Conservation (phyloP, 2,329 filamentous ascomycete species). For the Arthrobotrys iridis region DNA sequence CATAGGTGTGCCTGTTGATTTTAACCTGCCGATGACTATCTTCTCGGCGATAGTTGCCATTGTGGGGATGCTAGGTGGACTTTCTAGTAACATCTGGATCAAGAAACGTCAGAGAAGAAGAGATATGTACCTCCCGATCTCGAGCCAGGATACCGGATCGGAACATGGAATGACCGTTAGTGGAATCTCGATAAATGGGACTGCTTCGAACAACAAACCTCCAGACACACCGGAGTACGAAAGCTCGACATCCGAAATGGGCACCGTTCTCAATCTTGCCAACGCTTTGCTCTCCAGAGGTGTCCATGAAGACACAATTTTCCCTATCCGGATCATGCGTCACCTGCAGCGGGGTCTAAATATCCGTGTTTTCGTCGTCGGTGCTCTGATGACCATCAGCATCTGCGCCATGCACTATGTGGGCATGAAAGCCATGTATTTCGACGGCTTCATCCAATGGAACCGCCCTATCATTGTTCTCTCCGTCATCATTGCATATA, state of each 20-base stretch:
- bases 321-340: conserved; percentile 8
- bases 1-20: conserved; percentile 45
- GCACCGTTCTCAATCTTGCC: conserved; percentile 36
- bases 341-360: conserved; percentile 33
- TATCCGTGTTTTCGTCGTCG: conserved; percentile 34
- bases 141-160: conserved; percentile 31
- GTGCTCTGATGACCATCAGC: conserved; percentile 38
- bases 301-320: conserved; percentile 14
- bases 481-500: conserved; percentile 42
- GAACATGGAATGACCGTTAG: conserved; percentile 33
- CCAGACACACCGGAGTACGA: conserved; percentile 50
- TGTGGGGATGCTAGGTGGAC: conserved; percentile 33
- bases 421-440: conserved; percentile 49
- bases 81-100: conserved; percentile 51
- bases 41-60: conserved; percentile 50
- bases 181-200: conserved; percentile 14
- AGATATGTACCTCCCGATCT: conserved; percentile 48
- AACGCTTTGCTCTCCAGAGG: conserved; percentile 35
- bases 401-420: conserved; percentile 52
- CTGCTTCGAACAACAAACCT: conserved; percentile 10
- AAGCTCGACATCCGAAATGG: conserved; percentile 45
- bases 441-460: conserved; percentile 40
- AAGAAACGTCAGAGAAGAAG: conserved; percentile 32
- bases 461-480: conserved; percentile 33
- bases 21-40: conserved; percentile 48